Evolutionary conservation across 2,329 filamentous ascomycete species (phyloP), one percentile per base, ranked within the genome.

Genomic region (Massarina eburnea): DNA sequence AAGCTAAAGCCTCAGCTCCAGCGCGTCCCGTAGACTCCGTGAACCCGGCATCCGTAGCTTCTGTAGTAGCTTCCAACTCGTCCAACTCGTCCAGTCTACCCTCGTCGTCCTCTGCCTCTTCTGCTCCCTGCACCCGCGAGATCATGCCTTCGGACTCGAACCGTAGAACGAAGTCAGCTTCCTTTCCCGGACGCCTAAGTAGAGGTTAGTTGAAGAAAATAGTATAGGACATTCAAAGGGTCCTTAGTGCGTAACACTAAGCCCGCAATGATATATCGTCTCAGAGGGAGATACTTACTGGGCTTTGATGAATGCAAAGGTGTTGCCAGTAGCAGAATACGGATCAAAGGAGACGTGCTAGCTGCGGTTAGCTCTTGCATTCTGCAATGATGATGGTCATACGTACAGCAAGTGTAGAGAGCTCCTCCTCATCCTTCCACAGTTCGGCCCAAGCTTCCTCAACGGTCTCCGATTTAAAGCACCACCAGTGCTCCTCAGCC

Each of bases 251-350:
- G n/a, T n/a, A n/a, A n/a, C n/a, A n/a, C n/a, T n/a, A n/a, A n/a
- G n/a, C n/a, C n/a, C n/a, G n/a, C n/a, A n/a, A n/a, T n/a, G n/a
- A n/a, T n/a, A n/a, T n/a, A n/a, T n/a, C n/a, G n/a, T n/a, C n/a
- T n/a, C n/a, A n/a, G n/a, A n/a, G n/a, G n/a, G n/a, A n/a, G n/a
- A n/a, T n/a, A n/a, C n/a, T 3, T 33, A 29, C n/a, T 55, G 48
- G 22, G 56, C 59, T 46, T 58, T 64, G 47, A 68, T 46, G 36
- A 67, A 61, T 1, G 41, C 55, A 37, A 64, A 66, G 0, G 52
- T 52, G n/a, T 61, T 57, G 15, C 56, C 55, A 2, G 40, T 41
- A 4, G 48, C 19, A 2, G 54, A 45, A 38, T 67, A 49, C 7
- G 61, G 44, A 30, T 58, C 45, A 12, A 67, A 54, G 12, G 52